phyloP scores from a whole-genome alignment of 2,329 filamentous ascomycete genomes.

The Cadophora malorum region DNA sequence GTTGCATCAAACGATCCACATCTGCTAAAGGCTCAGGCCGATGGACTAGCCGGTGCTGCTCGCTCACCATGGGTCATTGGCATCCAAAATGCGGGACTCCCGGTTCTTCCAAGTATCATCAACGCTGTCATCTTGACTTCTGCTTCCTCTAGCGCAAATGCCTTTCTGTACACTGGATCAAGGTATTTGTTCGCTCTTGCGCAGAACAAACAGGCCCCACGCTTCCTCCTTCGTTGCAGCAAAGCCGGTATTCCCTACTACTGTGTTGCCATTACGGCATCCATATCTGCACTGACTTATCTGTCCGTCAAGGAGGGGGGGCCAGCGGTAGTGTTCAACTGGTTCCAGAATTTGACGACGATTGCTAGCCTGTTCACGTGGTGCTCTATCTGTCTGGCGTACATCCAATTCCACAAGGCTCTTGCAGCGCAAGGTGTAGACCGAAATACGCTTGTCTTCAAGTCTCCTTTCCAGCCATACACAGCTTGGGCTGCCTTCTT shows the following conservation, averaged over 20 bases:
- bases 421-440: conserved; percentile 72
- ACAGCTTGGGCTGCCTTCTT: conserved; percentile 68
- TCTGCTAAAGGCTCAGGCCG: conserved; percentile 66
- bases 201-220: conserved; percentile 70
- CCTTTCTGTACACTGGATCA: conserved; percentile 43
- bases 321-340: conserved; percentile 47
- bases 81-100: conserved; percentile 70
- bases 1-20: conserved; percentile 72
- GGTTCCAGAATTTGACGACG: conserved; percentile 64
- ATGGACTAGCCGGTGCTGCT: conserved; percentile 68
- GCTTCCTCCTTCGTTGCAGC: conserved; percentile 65
- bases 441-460: conserved; percentile 73
- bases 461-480: conserved; percentile 72
- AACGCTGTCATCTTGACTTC: conserved; percentile 75
- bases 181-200: conserved; percentile 52
- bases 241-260: conserved; percentile 72
- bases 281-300: conserved; percentile 75
- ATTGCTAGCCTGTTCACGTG: conserved; percentile 79
- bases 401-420: conserved; percentile 74
- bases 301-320: conserved; percentile 67
- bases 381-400: conserved; percentile 71
- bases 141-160: conserved; percentile 51
- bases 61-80: conserved; percentile 72
- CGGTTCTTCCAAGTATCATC: conserved; percentile 71
- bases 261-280: conserved; percentile 69